Percentiles rank a stretch among this genome's conserved stretches.
Conservation (phyloP, 805 yeast species). For the Metschnikowia baotianmanensis region DNA sequence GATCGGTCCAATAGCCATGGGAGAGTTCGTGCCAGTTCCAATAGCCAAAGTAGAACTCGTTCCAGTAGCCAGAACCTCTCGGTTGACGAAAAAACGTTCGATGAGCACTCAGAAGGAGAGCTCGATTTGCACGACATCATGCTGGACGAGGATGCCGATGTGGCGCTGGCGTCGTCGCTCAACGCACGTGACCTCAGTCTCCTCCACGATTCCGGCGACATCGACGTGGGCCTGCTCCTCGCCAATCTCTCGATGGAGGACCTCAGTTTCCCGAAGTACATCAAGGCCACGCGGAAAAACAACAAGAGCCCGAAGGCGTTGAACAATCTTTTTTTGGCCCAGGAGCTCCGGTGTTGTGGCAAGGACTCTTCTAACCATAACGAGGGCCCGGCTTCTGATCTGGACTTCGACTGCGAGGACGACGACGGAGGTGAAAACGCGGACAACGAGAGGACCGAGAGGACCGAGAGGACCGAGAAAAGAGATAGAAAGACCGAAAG, state of each 20-base stretch:
- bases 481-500: too few species aligned
- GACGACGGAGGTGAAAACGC: constrained; percentile 7
- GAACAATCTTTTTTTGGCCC: constrained; percentile 60
- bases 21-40: too few species aligned
- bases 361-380: too few species aligned
- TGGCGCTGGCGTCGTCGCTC: constrained; percentile 8
- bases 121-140: constrained; percentile 15
- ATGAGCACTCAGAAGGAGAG: constrained; percentile 15
- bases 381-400: constrained; percentile 24
- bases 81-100: constrained; percentile 7
- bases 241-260: constrained; percentile 35
- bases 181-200: constrained; percentile 19
- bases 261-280: constrained; percentile 52
- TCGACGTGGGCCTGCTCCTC: constrained; percentile 26
- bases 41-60: too few species aligned
- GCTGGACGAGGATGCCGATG: constrained; percentile 18
- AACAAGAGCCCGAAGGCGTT: constrained; percentile 46
- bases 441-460: background rate
- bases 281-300: constrained; percentile 48
- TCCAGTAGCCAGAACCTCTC: too few species aligned
- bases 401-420: constrained; percentile 13
- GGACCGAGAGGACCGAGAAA: too few species aligned
- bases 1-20: too few species aligned
- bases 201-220: constrained; percentile 9
- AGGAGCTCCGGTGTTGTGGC: constrained; percentile 39